phyloP scores from a whole-genome alignment of 768 basidiomycete genomes.

The Calvatia gigantea region DNA sequence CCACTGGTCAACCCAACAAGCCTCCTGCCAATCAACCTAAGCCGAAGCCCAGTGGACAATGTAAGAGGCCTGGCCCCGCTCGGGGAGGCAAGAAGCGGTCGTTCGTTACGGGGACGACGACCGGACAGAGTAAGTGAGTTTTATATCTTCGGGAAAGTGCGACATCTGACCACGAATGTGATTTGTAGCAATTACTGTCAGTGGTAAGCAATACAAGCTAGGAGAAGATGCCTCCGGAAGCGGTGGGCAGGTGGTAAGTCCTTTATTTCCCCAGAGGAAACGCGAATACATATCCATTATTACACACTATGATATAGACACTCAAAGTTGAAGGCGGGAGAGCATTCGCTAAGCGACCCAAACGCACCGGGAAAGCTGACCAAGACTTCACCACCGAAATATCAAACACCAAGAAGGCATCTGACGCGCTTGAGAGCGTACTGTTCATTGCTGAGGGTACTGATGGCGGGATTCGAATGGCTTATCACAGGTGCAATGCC shows the following conservation, averaged over 20 bases:
- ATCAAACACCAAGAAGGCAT: neutral
- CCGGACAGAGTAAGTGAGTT: neutral
- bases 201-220: neutral
- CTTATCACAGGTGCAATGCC: constrained; percentile 2
- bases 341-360: neutral
- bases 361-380: neutral
- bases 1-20: too few species aligned
- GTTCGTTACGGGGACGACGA: neutral
- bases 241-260: neutral
- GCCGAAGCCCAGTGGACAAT: too few species aligned
- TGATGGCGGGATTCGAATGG: neutral
- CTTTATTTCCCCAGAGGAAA: neutral
- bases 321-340: neutral
- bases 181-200: neutral
- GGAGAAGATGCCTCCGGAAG: neutral
- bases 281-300: neutral
- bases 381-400: neutral
- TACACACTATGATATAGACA: neutral
- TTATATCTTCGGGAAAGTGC: neutral
- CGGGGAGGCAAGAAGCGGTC: neutral
- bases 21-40: too few species aligned
- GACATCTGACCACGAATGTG: neutral
- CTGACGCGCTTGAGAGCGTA: neutral
- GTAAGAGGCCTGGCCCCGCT: too few species aligned
- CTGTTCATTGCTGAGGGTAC: neutral